Conservation (phyloP, 495 filamentous ascomycete genomes). For the Penicillium longicatenatum region DNA sequence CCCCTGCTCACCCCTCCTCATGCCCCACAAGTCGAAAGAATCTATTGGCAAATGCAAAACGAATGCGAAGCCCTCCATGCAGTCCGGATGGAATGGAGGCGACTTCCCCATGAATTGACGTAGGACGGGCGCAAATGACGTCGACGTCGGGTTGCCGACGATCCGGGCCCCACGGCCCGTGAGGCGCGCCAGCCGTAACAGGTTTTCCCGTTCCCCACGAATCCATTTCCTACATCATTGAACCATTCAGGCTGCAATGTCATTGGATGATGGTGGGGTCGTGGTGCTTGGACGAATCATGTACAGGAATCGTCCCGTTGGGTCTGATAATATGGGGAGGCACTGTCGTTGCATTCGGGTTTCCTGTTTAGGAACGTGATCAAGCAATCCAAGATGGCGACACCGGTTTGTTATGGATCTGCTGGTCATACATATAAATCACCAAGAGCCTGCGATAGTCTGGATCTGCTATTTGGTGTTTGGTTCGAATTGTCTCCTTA, state of each 20-base stretch:
- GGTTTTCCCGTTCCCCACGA: conserved; percentile 9
- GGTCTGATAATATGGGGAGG: background rate
- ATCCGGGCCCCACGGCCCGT: conserved; percentile 7
- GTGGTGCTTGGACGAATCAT: background rate
- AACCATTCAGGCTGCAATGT: background rate
- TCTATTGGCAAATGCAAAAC: background rate
- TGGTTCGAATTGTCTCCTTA: background rate
- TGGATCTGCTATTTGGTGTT: background rate
- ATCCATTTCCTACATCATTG: background rate
- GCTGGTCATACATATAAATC: conserved; percentile 7
- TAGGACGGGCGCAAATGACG: conserved; percentile 10
- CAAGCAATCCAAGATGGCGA: background rate
- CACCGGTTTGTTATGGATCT: background rate
- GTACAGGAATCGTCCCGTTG: background rate
- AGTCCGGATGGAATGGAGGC: background rate
- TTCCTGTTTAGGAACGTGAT: conserved; percentile 3
- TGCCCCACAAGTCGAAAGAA: background rate
- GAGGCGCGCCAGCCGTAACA: conserved; percentile 11
- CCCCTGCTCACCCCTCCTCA: background rate
- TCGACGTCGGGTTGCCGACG: conserved; percentile 12
- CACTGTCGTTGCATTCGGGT: background rate
- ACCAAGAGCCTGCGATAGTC: background rate
- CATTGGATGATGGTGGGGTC: background rate
- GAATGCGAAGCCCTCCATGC: background rate
- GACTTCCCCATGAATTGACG: conserved; percentile 14